Evolutionary conservation across 192 early-diverging fungal species (phyloP).

Genomic region (Kappamyces sp.): DNA sequence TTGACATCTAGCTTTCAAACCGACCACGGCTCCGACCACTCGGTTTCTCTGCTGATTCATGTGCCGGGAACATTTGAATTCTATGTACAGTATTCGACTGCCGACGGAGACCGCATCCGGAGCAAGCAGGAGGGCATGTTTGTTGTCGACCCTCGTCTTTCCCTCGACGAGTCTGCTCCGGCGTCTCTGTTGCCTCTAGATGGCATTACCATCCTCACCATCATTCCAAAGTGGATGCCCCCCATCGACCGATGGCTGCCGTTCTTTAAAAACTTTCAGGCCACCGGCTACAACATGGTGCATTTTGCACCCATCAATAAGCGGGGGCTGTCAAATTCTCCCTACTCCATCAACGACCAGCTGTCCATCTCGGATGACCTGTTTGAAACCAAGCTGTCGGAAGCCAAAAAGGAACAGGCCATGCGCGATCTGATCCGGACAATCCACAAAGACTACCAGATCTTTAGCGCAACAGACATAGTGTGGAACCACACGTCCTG

Average conservation of each 20-base stretch:
- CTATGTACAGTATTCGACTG: slow-evolving; percentile 67
- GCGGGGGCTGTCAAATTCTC: slow-evolving; percentile 89
- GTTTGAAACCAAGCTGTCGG: slow-evolving; percentile 56
- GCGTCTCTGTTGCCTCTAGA: slow-evolving; percentile 68
- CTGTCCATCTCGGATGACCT: slow-evolving; percentile 82
- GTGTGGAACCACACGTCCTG: slow-evolving; percentile 99
- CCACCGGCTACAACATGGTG: slow-evolving; percentile 94
- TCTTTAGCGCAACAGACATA: slow-evolving; percentile 84
- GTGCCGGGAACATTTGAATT: slow-evolving; percentile 47
- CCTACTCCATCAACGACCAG: slow-evolving; percentile 97
- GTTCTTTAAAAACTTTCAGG: slow-evolving; percentile 62
- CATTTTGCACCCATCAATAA: slow-evolving; percentile 94
- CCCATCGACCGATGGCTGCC: slow-evolving; percentile 67
- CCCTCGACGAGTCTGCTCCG: slow-evolving; percentile 23
- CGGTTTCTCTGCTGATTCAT: slow-evolving; percentile 26
- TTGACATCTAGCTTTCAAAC: slow-evolving; percentile 23
- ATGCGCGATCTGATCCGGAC: slow-evolving; percentile 46
- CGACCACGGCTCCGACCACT: slow-evolving; percentile 29
- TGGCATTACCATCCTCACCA: slow-evolving; percentile 81
- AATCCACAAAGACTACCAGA: slow-evolving; percentile 60
- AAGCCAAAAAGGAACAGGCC: slow-evolving; percentile 57
- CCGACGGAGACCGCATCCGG: slow-evolving; percentile 2
- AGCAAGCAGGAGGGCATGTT: slow-evolving; percentile 59
- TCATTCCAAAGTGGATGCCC: slow-evolving; percentile 97
- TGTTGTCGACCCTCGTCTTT: slow-evolving; percentile 83